These are phyloP conservation scores for Fusarium illudens DNA, from an alignment of 2,329 filamentous ascomycete species.

Conservation along the genomic window DNA sequence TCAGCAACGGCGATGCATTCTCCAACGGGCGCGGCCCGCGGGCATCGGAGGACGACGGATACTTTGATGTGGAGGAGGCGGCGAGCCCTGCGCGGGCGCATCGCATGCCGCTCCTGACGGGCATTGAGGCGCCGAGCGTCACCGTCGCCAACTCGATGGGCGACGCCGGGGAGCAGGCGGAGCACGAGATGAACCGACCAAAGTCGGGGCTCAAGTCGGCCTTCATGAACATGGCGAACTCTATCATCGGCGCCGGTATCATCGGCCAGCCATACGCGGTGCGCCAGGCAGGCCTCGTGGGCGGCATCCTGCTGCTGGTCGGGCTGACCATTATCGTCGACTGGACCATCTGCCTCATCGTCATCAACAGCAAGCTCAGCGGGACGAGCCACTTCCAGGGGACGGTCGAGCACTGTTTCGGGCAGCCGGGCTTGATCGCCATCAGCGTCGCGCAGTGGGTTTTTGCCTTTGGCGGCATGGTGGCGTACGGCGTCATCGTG, in stretches of 20 bases:
- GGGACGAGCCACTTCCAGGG: conserved; percentile 94
- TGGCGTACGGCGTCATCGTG: conserved; percentile 97
- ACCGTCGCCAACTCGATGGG: conserved; percentile 68
- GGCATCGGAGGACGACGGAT: conserved; percentile 42
- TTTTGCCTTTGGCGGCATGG: conserved; percentile 98
- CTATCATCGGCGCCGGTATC: conserved; percentile 84
- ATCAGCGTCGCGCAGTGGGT: conserved; percentile 94
- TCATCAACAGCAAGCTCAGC: conserved; percentile 96
- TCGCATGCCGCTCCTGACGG: conserved; percentile 78
- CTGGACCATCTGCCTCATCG: conserved; percentile 97
- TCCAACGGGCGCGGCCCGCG: conserved; percentile 16
- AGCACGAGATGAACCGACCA: conserved; percentile 69
- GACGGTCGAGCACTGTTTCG: conserved; percentile 96
- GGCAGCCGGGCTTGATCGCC: conserved; percentile 84
- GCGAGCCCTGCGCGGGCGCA: conserved; percentile 58
- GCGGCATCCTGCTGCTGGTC: conserved; percentile 81
- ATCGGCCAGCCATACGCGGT: conserved; percentile 96
- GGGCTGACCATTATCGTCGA: conserved; percentile 85
- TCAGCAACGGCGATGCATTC: conserved; percentile 32
- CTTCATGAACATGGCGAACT: conserved; percentile 99
- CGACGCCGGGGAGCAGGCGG: conserved; percentile 54
- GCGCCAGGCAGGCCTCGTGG: conserved; percentile 84
- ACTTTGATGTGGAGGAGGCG: conserved; percentile 60
- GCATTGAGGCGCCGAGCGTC: conserved; percentile 82
- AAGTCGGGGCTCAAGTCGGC: conserved; percentile 87